Percentiles rank a stretch among this genome's conserved stretches.
Conservation (phyloP, 352 stramenopile genomes). For the Pythium guiyangense region DNA sequence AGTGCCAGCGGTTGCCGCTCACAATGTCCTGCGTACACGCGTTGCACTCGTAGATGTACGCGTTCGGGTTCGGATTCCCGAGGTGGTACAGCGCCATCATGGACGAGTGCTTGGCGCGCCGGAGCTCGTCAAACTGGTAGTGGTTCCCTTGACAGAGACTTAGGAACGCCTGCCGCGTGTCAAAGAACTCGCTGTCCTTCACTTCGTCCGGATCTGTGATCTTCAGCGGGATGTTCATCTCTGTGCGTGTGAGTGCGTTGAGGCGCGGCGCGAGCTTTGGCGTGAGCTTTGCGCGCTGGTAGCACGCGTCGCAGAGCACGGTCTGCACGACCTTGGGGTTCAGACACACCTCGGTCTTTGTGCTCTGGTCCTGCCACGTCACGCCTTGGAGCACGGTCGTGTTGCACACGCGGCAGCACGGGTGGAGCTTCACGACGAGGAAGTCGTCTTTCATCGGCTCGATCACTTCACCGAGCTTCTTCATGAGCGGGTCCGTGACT, state of each 20-base stretch:
- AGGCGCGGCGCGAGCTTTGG: slow-evolving; percentile 44
- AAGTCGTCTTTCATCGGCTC: slow-evolving; percentile 91
- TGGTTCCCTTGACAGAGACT: slow-evolving; percentile 97
- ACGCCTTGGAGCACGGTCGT: slow-evolving; percentile 62
- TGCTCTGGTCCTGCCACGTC: slow-evolving; percentile 57
- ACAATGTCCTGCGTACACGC: slow-evolving; percentile 82
- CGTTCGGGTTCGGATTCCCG: slow-evolving; percentile 92
- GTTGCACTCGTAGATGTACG: slow-evolving; percentile 86
- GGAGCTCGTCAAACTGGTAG: slow-evolving; percentile 99
- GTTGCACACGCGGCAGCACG: slow-evolving; percentile 79
- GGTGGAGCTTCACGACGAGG: slow-evolving; percentile 83
- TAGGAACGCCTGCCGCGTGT: slow-evolving; percentile 97
- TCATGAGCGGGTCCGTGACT: slow-evolving; percentile 75
- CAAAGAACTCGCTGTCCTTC: slow-evolving; percentile 91
- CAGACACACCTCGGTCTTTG: slow-evolving; percentile 55
- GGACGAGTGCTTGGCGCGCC: slow-evolving; percentile 97
- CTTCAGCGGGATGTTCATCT: slow-evolving; percentile 59
- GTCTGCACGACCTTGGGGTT: slow-evolving; percentile 69
- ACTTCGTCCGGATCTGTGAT: slow-evolving; percentile 76
- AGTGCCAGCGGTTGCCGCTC: slow-evolving; percentile 86
- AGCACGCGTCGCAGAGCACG: slow-evolving; percentile 75
- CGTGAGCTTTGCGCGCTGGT: slow-evolving; percentile 50
- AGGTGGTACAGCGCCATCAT: slow-evolving; percentile 99
- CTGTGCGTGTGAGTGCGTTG: slow-evolving; percentile 47
- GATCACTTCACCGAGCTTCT: slow-evolving; percentile 83